Percentiles rank a stretch among this genome's conserved stretches.
Conservation (phyloP, 257 asterid species). For the Echium plantagineum region DNA sequence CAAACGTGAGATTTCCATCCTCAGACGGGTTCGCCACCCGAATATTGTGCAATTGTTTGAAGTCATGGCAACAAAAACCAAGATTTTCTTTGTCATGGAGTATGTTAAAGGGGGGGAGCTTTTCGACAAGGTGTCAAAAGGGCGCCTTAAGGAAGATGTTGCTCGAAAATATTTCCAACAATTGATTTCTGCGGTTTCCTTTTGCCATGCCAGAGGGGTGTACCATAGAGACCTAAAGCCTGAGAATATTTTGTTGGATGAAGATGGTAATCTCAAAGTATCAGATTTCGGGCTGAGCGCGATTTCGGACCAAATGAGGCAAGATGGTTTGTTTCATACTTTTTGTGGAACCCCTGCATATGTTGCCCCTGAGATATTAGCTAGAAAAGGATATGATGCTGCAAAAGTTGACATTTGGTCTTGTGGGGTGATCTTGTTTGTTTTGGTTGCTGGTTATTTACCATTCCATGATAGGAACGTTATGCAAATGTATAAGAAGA, state of each 20-base stretch:
- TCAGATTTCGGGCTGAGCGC: conserved; percentile 90
- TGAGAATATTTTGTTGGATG: conserved; percentile 75
- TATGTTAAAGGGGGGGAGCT: conserved; percentile 42
- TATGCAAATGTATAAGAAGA: too few relatives aligned
- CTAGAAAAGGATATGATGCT: too few relatives aligned
- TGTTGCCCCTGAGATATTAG: too few relatives aligned
- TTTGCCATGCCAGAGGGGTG: conserved; percentile 95
- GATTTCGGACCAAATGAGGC: conserved; percentile 82
- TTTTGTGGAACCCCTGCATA: too few relatives aligned
- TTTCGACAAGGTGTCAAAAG: conserved; percentile 81
- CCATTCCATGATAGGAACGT: too few relatives aligned
- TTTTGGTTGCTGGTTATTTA: too few relatives aligned
- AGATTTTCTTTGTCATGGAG: conserved; percentile 61
- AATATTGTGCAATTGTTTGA: conserved; percentile 82
- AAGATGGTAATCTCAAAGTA: conserved; percentile 73
- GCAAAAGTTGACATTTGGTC: too few relatives aligned
- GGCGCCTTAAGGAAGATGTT: conserved; percentile 74
- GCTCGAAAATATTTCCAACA: conserved; percentile 58
- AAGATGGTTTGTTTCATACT: too few relatives aligned
- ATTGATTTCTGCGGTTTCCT: conserved; percentile 25
- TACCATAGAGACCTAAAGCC: conserved; percentile 88
- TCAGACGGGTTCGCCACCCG: conserved; percentile 84
- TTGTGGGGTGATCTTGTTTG: too few relatives aligned
- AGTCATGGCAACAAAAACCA: conserved; percentile 90
- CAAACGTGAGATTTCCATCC: conserved; percentile 90